These are phyloP conservation scores for Blastomyces percursus DNA, from an alignment of 2,329 filamentous ascomycete species.

Conservation along the genomic window DNA sequence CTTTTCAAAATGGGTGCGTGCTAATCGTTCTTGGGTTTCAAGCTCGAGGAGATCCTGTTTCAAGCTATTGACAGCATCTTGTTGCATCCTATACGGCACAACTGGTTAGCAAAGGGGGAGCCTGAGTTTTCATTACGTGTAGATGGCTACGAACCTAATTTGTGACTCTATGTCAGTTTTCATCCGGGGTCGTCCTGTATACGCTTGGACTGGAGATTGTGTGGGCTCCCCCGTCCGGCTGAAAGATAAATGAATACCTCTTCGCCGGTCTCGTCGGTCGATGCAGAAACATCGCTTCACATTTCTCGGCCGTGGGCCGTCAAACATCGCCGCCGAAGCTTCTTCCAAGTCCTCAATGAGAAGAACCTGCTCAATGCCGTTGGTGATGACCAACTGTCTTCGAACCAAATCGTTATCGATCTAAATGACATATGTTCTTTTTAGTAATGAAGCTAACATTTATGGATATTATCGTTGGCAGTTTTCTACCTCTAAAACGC, in stretches of 20 bases:
- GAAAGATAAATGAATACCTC: slow-evolving; percentile 50
- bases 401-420: slow-evolving; percentile 70
- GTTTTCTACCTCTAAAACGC: slow-evolving; percentile 51
- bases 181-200: slow-evolving; percentile 55
- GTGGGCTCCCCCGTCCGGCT: slow-evolving; percentile 39
- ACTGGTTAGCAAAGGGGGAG: neutral
- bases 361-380: slow-evolving; percentile 72
- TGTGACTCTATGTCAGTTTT: slow-evolving; percentile 63
- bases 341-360: slow-evolving; percentile 58
- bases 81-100: slow-evolving; percentile 30
- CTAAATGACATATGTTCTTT: slow-evolving; percentile 24
- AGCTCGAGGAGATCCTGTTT: slow-evolving; percentile 45
- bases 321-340: slow-evolving; percentile 59
- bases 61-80: slow-evolving; percentile 42
- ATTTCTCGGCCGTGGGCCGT: slow-evolving; percentile 51
- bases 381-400: slow-evolving; percentile 72
- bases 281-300: slow-evolving; percentile 57
- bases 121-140: neutral
- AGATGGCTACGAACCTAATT: slow-evolving; percentile 37
- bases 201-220: slow-evolving; percentile 44
- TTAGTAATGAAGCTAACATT: neutral
- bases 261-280: slow-evolving; percentile 51
- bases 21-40: slow-evolving; percentile 38
- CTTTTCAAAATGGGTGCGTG: slow-evolving; percentile 40
- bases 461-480: neutral